These are phyloP conservation scores for Amylocarpus encephaloides DNA, from an alignment of 2,329 filamentous ascomycete genomes.

Conservation along the genomic window DNA sequence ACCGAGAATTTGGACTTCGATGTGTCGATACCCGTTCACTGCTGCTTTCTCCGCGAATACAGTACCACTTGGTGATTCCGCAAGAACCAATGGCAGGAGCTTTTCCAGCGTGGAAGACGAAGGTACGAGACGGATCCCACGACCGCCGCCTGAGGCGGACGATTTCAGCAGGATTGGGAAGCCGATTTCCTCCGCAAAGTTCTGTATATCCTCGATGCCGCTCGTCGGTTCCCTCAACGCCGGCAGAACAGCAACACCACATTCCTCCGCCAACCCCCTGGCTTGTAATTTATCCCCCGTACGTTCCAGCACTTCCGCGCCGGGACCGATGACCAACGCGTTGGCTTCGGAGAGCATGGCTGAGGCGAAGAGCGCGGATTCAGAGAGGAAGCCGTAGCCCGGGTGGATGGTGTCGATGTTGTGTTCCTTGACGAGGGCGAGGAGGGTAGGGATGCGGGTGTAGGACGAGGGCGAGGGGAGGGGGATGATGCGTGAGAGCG, in stretches of 20 bases:
- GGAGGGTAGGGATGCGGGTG: slow-evolving; percentile 43
- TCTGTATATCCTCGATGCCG: slow-evolving; percentile 52
- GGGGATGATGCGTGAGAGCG: slow-evolving; percentile 44
- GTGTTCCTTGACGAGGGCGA: slow-evolving; percentile 42
- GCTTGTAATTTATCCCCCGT: slow-evolving; percentile 41
- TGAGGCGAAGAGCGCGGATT: slow-evolving; percentile 62
- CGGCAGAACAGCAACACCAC: slow-evolving; percentile 65
- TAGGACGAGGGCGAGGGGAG: slow-evolving; percentile 47
- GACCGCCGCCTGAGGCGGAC: slow-evolving; percentile 56
- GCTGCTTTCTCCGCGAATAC: slow-evolving; percentile 55
- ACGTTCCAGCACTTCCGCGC: slow-evolving; percentile 30
- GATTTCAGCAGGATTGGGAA: slow-evolving; percentile 53
- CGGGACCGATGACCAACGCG: slow-evolving; percentile 64
- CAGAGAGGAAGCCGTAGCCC: slow-evolving; percentile 65
- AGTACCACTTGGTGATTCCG: slow-evolving; percentile 50
- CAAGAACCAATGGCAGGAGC: slow-evolving; percentile 51
- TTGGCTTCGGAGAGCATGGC: slow-evolving; percentile 62
- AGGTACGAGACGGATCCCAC: slow-evolving; percentile 53
- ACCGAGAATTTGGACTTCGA: slow-evolving; percentile 46
- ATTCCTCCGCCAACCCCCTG: slow-evolving; percentile 59
- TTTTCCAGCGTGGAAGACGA: slow-evolving; percentile 44
- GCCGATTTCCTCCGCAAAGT: slow-evolving; percentile 33
- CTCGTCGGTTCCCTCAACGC: slow-evolving; percentile 62
- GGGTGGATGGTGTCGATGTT: slow-evolving; percentile 61
- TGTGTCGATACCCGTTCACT: slow-evolving; percentile 49